phyloP scores from a whole-genome alignment of 1,284 basidiomycete species.

The Cryptococcus wingfieldii region DNA sequence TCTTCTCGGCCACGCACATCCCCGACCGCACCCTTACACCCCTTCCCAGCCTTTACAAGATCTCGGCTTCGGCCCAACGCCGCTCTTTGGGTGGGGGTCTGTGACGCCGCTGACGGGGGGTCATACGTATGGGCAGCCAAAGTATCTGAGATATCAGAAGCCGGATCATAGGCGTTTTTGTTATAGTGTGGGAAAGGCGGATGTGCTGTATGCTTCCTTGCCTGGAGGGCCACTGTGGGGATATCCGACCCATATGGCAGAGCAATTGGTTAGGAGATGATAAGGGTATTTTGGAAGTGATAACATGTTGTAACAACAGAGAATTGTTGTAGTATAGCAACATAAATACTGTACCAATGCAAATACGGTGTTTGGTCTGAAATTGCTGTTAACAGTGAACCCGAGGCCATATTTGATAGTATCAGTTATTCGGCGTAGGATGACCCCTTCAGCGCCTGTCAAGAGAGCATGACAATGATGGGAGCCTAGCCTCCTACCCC shows the following conservation, averaged over 20 bases:
- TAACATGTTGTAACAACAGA: too few relatives aligned
- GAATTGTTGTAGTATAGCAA: not conserved
- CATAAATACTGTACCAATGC: not conserved
- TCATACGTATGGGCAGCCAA: slow-evolving; percentile 25
- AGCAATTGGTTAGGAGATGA: slow-evolving; percentile 12
- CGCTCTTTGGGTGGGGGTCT: slow-evolving; percentile 33
- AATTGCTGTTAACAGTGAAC: too few relatives aligned
- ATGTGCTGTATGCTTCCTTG: slow-evolving; percentile 28
- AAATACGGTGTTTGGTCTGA: not conserved
- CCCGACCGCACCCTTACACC: slow-evolving; percentile 14
- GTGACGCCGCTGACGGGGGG: slow-evolving; percentile 14
- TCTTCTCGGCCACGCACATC: not conserved
- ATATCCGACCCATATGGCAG: slow-evolving; percentile 16
- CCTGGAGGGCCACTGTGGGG: slow-evolving; percentile 30
- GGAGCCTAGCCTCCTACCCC: too few relatives aligned
- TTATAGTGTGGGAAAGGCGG: slow-evolving; percentile 33
- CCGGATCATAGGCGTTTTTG: slow-evolving; percentile 34
- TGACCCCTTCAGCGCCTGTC: too few relatives aligned
- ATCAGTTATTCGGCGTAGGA: too few relatives aligned
- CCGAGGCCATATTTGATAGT: too few relatives aligned
- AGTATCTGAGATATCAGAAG: slow-evolving; percentile 18
- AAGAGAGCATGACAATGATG: too few relatives aligned
- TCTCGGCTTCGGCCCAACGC: slow-evolving; percentile 22
- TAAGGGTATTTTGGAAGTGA: too few relatives aligned
- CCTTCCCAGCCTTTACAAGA: slow-evolving; percentile 18